Base-by-base conservation (phyloP, 768 basidiomycete species). In the Termitomyces sp. region DNA sequence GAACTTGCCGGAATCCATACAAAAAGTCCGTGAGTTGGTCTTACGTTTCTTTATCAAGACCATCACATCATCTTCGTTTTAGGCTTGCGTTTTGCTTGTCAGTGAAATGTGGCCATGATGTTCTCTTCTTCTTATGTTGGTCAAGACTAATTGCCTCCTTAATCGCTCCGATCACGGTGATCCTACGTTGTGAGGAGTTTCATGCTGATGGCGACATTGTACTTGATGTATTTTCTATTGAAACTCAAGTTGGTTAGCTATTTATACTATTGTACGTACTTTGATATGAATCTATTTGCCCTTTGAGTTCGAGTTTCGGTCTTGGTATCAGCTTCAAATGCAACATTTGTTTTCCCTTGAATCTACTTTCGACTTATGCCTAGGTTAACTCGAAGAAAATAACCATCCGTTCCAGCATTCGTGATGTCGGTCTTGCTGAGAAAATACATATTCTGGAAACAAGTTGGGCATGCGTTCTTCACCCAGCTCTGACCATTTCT, bases 161-260 rank as follows among this genome's bases (percentile, higher is more conserved):
- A 90, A 91, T 91, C 89, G 82, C 89, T 90, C 86, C 76, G 70
- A 84, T 84, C 84, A 79, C 87, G 76, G 68, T 73, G 48, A 55
- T 67, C 67, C 73, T 68, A 90, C 85, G 86, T 80, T 64, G 84
- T 82, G 74, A 80, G 80, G 87, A 88, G 89, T 91, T 91, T 91
- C 89, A 90, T 91, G 85, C 75, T 75, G 81, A 73, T 71, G 88
- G 88, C 86, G 57, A 89, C 78, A 54, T 35, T 54, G 34, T 44
- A 49, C 32, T 42, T 44, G 30, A 54, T 11, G 9, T 51, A 23
- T 30, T 23, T 3, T 5, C 25, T 41, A 51, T 39, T 25, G 47
- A 47, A 28, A 16, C 46, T 35, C 8, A 21, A n/a, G n/a, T n/a
- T 49, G 17, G 34, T 34, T 34, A 56, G 23, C 42, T 34, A 14